phyloP scores from a whole-genome alignment of 495 filamentous ascomycete species.

The Neurospora sp. region DNA sequence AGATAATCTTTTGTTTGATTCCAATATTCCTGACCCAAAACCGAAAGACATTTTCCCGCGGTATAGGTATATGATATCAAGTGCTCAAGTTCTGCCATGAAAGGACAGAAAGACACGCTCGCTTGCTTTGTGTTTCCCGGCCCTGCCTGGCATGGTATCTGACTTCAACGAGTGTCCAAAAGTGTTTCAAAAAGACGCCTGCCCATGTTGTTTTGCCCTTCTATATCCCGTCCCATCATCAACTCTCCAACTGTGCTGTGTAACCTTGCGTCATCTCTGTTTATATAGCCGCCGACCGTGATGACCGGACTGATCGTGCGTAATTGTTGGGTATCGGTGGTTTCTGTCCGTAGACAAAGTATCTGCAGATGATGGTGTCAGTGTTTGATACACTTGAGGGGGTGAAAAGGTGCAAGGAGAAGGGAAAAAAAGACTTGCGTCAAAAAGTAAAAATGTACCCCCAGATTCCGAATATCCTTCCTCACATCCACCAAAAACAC shows the following conservation, averaged over 20 bases:
- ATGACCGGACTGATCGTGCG: not conserved
- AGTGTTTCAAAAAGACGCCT: not conserved
- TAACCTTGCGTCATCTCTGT: not conserved
- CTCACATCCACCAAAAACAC: conserved; percentile 40
- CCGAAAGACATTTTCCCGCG: not conserved
- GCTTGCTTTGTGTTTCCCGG: not conserved
- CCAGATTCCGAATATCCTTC: conserved; percentile 44
- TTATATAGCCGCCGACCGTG: not conserved
- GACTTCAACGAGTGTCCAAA: not conserved
- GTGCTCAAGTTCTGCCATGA: not conserved
- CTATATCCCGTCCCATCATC: not conserved
- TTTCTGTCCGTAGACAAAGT: conserved; percentile 6
- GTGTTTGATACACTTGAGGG: not conserved
- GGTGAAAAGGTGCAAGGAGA: not conserved
- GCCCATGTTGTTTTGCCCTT: not conserved
- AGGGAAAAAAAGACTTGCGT: conserved; percentile 23
- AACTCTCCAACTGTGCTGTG: not conserved
- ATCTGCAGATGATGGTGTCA: not conserved
- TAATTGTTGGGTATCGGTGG: not conserved
- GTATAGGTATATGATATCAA: not conserved
- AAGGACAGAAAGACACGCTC: not conserved
- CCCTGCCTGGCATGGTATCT: not conserved
- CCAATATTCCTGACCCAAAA: not conserved
- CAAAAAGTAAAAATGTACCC: conserved; percentile 37
- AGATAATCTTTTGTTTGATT: not conserved